Conservation (phyloP, 306 rosid genomes). For the Dalbergia cochinchinensis region DNA sequence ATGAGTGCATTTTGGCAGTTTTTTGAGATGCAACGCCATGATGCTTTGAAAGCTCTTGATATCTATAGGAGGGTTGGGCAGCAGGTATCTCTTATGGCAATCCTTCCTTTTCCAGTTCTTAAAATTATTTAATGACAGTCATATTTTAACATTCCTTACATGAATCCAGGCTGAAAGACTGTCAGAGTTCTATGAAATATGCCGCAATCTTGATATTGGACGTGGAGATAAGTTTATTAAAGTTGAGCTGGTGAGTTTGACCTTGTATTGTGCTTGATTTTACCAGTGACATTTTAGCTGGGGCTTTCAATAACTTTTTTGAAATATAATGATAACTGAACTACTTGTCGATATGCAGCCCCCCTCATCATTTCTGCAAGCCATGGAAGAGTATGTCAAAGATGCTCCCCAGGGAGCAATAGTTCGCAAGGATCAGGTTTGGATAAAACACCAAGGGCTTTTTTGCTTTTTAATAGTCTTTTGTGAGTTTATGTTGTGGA, state of each 20-base stretch:
- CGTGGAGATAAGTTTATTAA: conserved; percentile 91
- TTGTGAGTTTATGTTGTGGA: conserved; percentile 16
- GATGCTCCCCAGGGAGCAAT: conserved; percentile 82
- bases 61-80: conserved; percentile 92
- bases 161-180: conserved; percentile 87
- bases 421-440: conserved; percentile 89
- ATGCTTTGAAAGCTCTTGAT: conserved; percentile 90
- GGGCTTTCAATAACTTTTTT: neutral
- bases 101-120: conserved; percentile 17
- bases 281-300: conserved; percentile 17
- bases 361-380: conserved; percentile 93
- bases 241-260: conserved; percentile 87
- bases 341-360: conserved; percentile 66
- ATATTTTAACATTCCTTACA: conserved; percentile 25
- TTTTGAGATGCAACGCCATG: conserved; percentile 94
- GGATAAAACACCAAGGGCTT: conserved; percentile 24
- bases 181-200: conserved; percentile 93
- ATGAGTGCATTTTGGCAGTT: conserved; percentile 67
- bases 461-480: conserved; percentile 18
- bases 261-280: conserved; percentile 38
- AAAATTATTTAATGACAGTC: conserved; percentile 33
- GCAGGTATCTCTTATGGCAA: conserved; percentile 71
- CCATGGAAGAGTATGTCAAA: conserved; percentile 97
- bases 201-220: conserved; percentile 88
- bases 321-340: conserved; percentile 40